Conservation (phyloP, 2,329 filamentous ascomycete genomes). For the Trichoderma sp. region DNA sequence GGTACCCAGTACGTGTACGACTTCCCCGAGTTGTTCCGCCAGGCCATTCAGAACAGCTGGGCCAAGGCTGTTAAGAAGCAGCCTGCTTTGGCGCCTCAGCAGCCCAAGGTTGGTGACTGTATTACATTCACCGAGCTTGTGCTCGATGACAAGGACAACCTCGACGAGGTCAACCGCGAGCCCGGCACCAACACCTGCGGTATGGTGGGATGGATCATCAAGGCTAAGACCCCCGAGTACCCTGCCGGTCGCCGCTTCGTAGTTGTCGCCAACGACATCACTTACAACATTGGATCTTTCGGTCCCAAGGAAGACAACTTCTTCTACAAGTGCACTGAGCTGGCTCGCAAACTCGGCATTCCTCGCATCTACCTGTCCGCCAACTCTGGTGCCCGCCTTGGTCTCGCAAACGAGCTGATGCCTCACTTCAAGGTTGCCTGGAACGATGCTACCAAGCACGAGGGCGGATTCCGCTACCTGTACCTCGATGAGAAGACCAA, state of each 20-base stretch:
- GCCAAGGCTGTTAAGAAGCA: constrained; percentile 73
- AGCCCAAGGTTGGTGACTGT: constrained; percentile 85
- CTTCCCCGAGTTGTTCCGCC: constrained; percentile 98
- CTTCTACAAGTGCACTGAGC: constrained; percentile 98
- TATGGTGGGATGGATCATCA: constrained; percentile 98
- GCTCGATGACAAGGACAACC: constrained; percentile 87
- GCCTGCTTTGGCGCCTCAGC: constrained; percentile 73
- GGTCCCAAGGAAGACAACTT: constrained; percentile 95
- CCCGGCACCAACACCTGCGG: constrained; percentile 94
- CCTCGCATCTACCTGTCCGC: constrained; percentile 97
- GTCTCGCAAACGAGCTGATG: constrained; percentile 94
- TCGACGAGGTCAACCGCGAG: constrained; percentile 91
- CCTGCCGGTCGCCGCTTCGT: constrained; percentile 90
- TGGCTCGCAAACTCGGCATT: constrained; percentile 91
- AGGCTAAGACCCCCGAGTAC: constrained; percentile 93
- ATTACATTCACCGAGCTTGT: constrained; percentile 94
- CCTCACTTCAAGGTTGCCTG: constrained; percentile 96
- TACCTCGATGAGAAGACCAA: constrained; percentile 88
- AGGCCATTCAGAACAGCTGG: constrained; percentile 97
- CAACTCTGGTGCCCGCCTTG: constrained; percentile 97
- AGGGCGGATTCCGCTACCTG: constrained; percentile 93
- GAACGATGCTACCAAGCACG: constrained; percentile 81
- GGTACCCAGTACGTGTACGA: constrained; percentile 99
- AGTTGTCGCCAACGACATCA: constrained; percentile 98
- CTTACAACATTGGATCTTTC: constrained; percentile 97